A percentile compares a stretch with the other conserved stretches of the same genome.
Conservation (phyloP, 441 rosid genomes). For the Jatropha podagrica region DNA sequence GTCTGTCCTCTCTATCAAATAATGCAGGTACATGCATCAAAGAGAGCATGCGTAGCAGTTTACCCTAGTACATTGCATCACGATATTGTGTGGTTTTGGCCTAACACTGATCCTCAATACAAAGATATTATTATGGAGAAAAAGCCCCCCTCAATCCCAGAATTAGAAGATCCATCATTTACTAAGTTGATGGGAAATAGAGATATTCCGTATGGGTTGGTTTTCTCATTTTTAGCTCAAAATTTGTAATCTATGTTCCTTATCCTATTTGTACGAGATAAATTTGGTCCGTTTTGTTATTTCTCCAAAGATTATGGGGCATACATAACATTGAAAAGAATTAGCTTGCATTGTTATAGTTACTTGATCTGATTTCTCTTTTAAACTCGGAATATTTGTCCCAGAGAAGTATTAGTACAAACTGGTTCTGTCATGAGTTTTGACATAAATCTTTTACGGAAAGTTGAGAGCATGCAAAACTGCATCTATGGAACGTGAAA, state of each 20-base stretch:
- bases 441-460: not conserved
- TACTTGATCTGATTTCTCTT: not conserved
- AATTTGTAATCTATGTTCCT: not conserved
- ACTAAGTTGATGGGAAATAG: slow-evolving; percentile 55
- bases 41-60: slow-evolving; percentile 74
- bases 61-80: slow-evolving; percentile 75
- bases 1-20: slow-evolving; percentile 7
- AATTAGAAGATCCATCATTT: slow-evolving; percentile 76
- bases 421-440: slow-evolving; percentile 6
- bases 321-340: not conserved
- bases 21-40: slow-evolving; percentile 67
- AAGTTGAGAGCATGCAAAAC: not conserved
- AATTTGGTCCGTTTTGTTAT: not conserved
- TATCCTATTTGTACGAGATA: not conserved
- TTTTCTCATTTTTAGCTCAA: not conserved
- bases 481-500: not conserved
- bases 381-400: not conserved
- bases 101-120: slow-evolving; percentile 67
- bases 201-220: slow-evolving; percentile 83
- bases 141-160: slow-evolving; percentile 73
- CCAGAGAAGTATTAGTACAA: not conserved
- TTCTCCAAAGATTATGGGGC: not conserved
- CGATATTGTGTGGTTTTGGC: slow-evolving; percentile 94
- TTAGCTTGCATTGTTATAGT: not conserved
- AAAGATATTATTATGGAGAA: slow-evolving; percentile 53